Conservation (phyloP, 202 grass and related monocot genomes). For the Cymbopogon flexuosus region DNA sequence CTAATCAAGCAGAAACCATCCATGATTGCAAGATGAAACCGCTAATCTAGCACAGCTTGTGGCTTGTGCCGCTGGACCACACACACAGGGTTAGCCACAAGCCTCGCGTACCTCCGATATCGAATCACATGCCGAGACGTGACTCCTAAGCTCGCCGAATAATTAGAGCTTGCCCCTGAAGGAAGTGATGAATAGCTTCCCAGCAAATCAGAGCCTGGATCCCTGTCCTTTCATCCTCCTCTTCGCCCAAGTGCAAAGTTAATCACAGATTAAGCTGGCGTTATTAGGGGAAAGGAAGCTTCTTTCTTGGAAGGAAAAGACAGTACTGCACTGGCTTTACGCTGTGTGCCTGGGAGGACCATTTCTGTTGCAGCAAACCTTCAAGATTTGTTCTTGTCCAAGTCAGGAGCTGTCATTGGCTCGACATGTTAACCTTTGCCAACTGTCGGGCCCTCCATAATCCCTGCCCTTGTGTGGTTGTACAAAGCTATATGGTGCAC, state of each 20-base stretch:
- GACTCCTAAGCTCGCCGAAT: slow-evolving; percentile 39
- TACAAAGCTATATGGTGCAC: slow-evolving; percentile 45
- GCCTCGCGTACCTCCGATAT: neutral
- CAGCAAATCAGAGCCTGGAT: slow-evolving; percentile 36
- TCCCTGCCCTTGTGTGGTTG: slow-evolving; percentile 22
- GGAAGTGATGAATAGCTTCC: slow-evolving; percentile 39
- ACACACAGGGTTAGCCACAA: slow-evolving; percentile 20
- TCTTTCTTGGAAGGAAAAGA: slow-evolving; percentile 47
- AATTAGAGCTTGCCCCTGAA: slow-evolving; percentile 46
- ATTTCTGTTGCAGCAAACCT: slow-evolving; percentile 40
- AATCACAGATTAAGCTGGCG: slow-evolving; percentile 21
- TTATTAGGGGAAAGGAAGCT: slow-evolving; percentile 38
- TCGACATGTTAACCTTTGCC: slow-evolving; percentile 38
- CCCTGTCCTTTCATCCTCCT: neutral
- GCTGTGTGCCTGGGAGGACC: slow-evolving; percentile 36
- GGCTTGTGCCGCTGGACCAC: slow-evolving; percentile 41
- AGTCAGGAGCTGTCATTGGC: slow-evolving; percentile 32
- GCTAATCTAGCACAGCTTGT: slow-evolving; percentile 5
- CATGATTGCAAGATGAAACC: slow-evolving; percentile 34
- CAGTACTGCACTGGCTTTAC: slow-evolving; percentile 33
- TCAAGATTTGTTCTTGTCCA: slow-evolving; percentile 40
- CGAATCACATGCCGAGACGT: slow-evolving; percentile 43
- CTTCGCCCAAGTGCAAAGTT: neutral
- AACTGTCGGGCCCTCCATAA: slow-evolving; percentile 44
- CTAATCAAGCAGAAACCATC: slow-evolving; percentile 39